Evolutionary conservation across 2,329 filamentous ascomycete species (phyloP).

Genomic region (Cordyceps farinosa): DNA sequence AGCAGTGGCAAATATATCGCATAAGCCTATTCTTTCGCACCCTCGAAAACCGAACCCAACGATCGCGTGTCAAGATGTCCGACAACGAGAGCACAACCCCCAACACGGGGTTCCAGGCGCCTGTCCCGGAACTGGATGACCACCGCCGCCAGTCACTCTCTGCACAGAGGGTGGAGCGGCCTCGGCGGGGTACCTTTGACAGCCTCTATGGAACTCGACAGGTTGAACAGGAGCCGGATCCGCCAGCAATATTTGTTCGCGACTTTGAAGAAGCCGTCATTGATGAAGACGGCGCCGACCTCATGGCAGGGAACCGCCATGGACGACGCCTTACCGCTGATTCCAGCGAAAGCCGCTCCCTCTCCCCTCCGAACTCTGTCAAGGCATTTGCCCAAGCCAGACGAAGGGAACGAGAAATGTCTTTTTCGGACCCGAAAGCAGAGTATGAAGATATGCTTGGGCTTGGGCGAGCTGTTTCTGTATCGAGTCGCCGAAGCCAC

Average conservation of each 20-base stretch:
- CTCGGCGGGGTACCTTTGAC: constrained; percentile 70
- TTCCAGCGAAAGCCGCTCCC: constrained; percentile 60
- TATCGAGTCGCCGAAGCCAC: constrained; percentile 59
- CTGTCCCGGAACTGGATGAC: constrained; percentile 80
- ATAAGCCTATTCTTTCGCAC: neutral
- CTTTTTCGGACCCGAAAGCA: constrained; percentile 46
- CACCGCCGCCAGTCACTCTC: constrained; percentile 68
- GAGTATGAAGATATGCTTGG: constrained; percentile 52
- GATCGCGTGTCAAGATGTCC: constrained; percentile 55
- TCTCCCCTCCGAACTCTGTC: constrained; percentile 92
- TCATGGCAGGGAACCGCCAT: constrained; percentile 41
- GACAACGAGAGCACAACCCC: constrained; percentile 58
- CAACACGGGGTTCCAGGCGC: constrained; percentile 66
- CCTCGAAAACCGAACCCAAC: constrained; percentile 23
- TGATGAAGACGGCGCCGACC: constrained; percentile 63
- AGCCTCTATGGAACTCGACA: constrained; percentile 59
- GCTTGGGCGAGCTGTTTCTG: constrained; percentile 69
- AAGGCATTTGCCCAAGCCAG: constrained; percentile 93
- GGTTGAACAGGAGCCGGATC: constrained; percentile 35
- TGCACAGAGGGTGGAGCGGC: constrained; percentile 56
- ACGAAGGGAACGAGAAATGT: constrained; percentile 72
- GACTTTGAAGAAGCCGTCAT: constrained; percentile 85
- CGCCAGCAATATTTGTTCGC: constrained; percentile 52
- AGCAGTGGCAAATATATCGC: neutral
- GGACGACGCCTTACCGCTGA: constrained; percentile 56